Percentiles rank a stretch among this genome's conserved stretches.
Evolutionary conservation across 352 stramenopile species (phyloP).

Genomic region (Saprolegnia parasitica): DNA sequence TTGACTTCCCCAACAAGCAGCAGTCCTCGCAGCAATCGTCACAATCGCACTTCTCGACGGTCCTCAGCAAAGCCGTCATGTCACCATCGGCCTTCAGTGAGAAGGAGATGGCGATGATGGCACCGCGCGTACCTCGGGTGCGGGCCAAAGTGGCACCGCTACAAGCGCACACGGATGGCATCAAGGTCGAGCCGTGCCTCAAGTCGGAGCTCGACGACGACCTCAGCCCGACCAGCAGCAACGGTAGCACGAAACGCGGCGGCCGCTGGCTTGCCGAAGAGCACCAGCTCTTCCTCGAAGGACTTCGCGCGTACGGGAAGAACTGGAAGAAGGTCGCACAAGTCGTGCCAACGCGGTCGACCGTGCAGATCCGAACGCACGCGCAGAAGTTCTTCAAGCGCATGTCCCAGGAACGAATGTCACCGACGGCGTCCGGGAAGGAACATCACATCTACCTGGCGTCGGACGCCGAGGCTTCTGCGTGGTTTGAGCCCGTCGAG

Average conservation of each 20-base stretch:
- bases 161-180: background rate
- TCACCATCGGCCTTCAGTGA: background rate
- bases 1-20: background rate
- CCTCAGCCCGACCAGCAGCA: background rate
- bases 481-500: background rate
- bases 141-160: background rate
- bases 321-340: slow-evolving; percentile 86
- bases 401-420: background rate
- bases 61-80: background rate
- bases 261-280: slow-evolving; percentile 71
- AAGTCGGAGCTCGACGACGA: background rate
- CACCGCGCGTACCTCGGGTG: background rate
- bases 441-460: background rate
- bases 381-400: slow-evolving; percentile 68
- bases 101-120: background rate
- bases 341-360: slow-evolving; percentile 53
- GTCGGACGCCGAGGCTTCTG: background rate
- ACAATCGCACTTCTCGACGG: too few relatives aligned
- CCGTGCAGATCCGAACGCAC: slow-evolving; percentile 78
- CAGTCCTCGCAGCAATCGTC: background rate
- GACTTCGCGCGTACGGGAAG: slow-evolving; percentile 65
- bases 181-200: background rate
- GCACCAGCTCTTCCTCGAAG: slow-evolving; percentile 69
- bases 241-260: background rate
- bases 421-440: background rate